These are phyloP conservation scores for Carex scoparia DNA, from an alignment of 176 grass and related monocot genomes.

Conservation along the genomic window DNA sequence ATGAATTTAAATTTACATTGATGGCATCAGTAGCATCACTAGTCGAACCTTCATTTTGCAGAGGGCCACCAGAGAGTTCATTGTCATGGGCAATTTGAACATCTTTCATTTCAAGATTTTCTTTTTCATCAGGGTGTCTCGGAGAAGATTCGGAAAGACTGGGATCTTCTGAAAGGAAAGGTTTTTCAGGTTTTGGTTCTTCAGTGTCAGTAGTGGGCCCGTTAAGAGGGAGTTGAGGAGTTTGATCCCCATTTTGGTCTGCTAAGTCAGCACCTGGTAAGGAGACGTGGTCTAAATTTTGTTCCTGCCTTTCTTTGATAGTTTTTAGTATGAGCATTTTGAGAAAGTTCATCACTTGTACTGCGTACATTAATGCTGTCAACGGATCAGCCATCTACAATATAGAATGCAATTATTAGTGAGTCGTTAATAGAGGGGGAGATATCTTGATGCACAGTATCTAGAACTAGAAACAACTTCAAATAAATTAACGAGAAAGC, in stretches of 20 bases:
- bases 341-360: conserved; percentile 95
- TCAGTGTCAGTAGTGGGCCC: conserved; percentile 33
- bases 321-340: conserved; percentile 73
- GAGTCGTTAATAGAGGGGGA: not conserved
- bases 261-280: conserved; percentile 35
- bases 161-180: conserved; percentile 22
- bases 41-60: conserved; percentile 30
- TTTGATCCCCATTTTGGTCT: conserved; percentile 58
- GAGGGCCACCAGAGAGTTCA: conserved; percentile 20
- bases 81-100: conserved; percentile 23
- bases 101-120: conserved; percentile 26
- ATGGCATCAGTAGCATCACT: conserved; percentile 19
- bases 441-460: not conserved
- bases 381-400: conserved; percentile 82
- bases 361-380: conserved; percentile 81
- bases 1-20: conserved; percentile 24
- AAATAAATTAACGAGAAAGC: not conserved
- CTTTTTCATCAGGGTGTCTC: conserved; percentile 3
- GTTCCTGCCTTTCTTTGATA: conserved; percentile 64
- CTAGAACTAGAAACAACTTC: not conserved
- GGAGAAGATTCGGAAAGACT: conserved; percentile 13
- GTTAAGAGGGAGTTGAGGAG: conserved; percentile 35
- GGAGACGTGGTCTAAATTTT: conserved; percentile 29
- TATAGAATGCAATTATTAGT: not conserved
- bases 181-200: conserved; percentile 38